Percentiles rank a stretch among this genome's conserved stretches.
Conservation (phyloP, 306 rosid species). For the Acacia crassicarpa region DNA sequence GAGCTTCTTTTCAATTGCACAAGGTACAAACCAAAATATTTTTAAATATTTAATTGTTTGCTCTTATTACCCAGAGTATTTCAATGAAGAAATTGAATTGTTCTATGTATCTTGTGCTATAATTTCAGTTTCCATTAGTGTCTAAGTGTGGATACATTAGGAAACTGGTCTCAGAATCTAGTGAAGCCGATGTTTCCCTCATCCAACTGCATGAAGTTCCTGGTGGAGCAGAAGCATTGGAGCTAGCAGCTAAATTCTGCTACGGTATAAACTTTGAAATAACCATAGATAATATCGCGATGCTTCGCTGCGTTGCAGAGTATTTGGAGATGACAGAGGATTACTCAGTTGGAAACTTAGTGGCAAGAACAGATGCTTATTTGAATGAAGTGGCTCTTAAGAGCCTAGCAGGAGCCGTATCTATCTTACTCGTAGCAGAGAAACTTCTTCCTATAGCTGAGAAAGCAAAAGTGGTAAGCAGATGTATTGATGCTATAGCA, state of each 20-base stretch:
- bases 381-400: constrained; percentile 74
- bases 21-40: constrained; percentile 53
- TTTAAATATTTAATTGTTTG: neutral
- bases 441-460: constrained; percentile 71
- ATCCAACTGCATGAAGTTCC: constrained; percentile 71
- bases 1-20: constrained; percentile 71
- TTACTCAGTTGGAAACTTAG: constrained; percentile 63
- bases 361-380: constrained; percentile 73
- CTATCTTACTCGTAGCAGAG: constrained; percentile 62
- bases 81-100: constrained; percentile 4
- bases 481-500: constrained; percentile 80
- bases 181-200: constrained; percentile 55
- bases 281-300: constrained; percentile 62
- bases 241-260: constrained; percentile 84
- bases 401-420: constrained; percentile 67
- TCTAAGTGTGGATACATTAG: constrained; percentile 76
- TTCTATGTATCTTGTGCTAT: neutral
- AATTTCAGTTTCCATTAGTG: constrained; percentile 78
- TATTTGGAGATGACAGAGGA: constrained; percentile 94
- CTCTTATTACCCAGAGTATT: neutral
- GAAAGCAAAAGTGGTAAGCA: constrained; percentile 66
- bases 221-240: constrained; percentile 88
- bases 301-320: constrained; percentile 79
- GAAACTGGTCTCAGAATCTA: constrained; percentile 71
- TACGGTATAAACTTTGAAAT: constrained; percentile 89